Conservation (phyloP, 345 rosid species). For the Gossypium thurberi region DNA sequence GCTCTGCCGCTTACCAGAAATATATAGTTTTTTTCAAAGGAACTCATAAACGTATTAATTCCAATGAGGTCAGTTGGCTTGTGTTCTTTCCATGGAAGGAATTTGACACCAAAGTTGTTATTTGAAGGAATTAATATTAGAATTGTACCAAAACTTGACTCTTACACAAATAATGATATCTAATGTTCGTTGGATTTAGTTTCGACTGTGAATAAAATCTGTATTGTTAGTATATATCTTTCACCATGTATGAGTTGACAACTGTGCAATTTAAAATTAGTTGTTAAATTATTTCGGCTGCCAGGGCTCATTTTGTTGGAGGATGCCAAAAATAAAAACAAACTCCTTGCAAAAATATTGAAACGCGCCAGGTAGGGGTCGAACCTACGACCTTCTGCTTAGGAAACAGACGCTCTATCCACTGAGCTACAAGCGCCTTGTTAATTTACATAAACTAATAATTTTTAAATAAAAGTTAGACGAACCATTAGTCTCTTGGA, state of each 20-base stretch:
- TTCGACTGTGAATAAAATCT: not conserved
- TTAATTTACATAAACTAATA: accelerated
- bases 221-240: not conserved
- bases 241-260: not conserved
- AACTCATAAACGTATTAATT: not conserved
- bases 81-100: not conserved
- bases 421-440: conserved; percentile 85
- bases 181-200: not conserved
- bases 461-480: too few species aligned
- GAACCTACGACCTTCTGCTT: conserved; percentile 96
- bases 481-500: too few species aligned
- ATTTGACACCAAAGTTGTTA: not conserved
- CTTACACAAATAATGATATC: too few species aligned
- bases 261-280: not conserved
- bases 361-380: conserved; percentile 75
- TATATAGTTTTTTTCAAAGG: not conserved
- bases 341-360: too few species aligned
- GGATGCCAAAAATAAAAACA: too few species aligned
- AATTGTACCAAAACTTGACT: not conserved
- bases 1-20: not conserved
- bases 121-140: not conserved
- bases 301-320: too few species aligned
- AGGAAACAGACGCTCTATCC: conserved; percentile 99
- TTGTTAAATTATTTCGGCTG: too few species aligned
- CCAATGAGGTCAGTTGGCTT: not conserved